Base-by-base conservation (phyloP, 1,139 yeast species). In the Suhomyces chickasaworum region DNA sequence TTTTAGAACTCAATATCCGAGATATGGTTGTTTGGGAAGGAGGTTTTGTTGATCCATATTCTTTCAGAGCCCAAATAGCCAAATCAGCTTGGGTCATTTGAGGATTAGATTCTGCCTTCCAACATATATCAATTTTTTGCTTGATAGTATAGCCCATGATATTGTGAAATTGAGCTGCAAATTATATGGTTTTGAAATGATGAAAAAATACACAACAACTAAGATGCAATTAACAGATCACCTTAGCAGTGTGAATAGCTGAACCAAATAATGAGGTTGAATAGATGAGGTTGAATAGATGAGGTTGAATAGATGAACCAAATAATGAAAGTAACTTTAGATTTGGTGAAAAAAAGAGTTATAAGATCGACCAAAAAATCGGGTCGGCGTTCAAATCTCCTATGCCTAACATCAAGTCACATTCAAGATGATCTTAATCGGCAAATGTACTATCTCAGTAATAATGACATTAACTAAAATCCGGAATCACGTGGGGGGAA, bases 11-110 rank as follows among this genome's bases (percentile, higher is more conserved):
- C 49, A 83, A 63, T 13, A 83, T 77, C 38, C 89, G 66, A 7
- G 86, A 81, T 4, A 83, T 82, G 2, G 89, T 83, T 0, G 88
- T 84, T 56, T 83, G 89, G 1, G 86, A 80, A 0, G 88, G 87
- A 2, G 83, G 76, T 52, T 69, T 78, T 1, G 66, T 60, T 3
- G 81, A 65, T 36, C 78, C 78, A 57, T 80, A 80, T 31, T 79
- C 70, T 27, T 68, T 66, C 61, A 78, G 77, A 0, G 87, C 87
- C 89, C 89, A 83, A 32, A 64, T 59, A 0, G 88, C 89, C 42
- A 83, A 60, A 53, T 83, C 86, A n/a, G 75, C 71, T 59, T 83
- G 89, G 1, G 87, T 83, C 86, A 84, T 80, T 29, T 75, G 75
- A 1, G 87, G 87, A 53, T 80, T 78, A 16, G 84, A 69, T 59